A percentile compares a stretch with the other conserved stretches of the same genome.
Evolutionary conservation across 2,329 filamentous ascomycete genomes (phyloP).

Genomic region (Talaromyces sp.): DNA sequence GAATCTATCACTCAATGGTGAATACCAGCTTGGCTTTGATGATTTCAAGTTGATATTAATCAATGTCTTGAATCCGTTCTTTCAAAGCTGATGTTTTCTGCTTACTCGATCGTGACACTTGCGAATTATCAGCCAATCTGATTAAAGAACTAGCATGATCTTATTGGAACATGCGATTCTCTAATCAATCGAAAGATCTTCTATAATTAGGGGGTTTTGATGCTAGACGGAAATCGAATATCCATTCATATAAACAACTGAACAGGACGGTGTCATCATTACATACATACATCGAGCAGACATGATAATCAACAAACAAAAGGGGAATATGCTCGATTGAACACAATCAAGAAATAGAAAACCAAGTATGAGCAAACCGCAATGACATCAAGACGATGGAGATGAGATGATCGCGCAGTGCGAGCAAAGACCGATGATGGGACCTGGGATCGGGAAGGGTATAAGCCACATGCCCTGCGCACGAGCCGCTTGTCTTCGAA

Average conservation of each 20-base stretch:
- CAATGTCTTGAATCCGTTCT: too few species aligned
- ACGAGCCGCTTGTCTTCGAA: not conserved
- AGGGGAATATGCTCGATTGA: constrained; percentile 13
- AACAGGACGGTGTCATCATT: not conserved
- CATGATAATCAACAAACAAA: constrained; percentile 3
- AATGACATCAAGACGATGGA: not conserved
- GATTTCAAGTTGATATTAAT: too few species aligned
- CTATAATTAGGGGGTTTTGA: too few species aligned
- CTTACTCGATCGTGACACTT: too few species aligned
- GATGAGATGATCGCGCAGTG: not conserved
- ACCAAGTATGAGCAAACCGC: not conserved
- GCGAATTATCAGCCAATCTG: too few species aligned
- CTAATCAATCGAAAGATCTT: too few species aligned
- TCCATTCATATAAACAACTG: not conserved
- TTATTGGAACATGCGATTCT: too few species aligned
- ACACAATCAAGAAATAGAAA: not conserved
- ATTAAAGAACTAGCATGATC: too few species aligned
- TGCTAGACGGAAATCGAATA: not conserved
- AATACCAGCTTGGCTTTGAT: too few species aligned
- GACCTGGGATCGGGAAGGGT: not conserved
- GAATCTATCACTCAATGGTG: too few species aligned
- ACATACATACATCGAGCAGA: not conserved
- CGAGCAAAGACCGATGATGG: not conserved
- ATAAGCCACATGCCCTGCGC: not conserved
- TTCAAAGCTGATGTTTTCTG: too few species aligned